Evolutionary conservation across 352 stramenopile genomes (phyloP).

Genomic region (Phytophthora sp.): DNA sequence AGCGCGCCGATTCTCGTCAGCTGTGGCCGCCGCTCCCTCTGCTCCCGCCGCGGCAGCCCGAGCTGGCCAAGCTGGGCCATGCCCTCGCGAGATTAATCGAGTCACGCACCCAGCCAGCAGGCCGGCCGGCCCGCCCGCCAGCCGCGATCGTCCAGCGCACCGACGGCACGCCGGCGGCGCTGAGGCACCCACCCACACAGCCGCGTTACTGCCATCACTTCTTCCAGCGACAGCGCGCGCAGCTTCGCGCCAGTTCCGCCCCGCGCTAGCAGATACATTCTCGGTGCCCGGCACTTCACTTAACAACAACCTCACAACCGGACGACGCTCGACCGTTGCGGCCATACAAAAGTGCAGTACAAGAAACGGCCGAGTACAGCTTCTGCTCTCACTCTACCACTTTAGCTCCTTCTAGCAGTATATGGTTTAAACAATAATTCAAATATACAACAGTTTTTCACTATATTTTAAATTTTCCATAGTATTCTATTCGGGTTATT

Average conservation of each 20-base stretch:
- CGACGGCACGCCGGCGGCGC: not conserved
- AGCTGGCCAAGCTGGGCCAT: slow-evolving; percentile 12
- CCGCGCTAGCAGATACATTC: slow-evolving; percentile 4
- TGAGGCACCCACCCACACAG: not conserved
- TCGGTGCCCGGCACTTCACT: slow-evolving; percentile 2
- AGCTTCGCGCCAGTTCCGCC: slow-evolving; percentile 9
- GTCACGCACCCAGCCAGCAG: not conserved
- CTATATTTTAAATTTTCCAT: no score
- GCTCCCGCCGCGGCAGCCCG: not conserved
- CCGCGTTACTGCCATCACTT: slow-evolving; percentile 12
- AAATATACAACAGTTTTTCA: no score
- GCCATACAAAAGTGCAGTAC: not conserved
- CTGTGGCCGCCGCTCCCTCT: slow-evolving; percentile 20
- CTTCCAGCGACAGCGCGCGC: slow-evolving; percentile 9
- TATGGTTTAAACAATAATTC: no score
- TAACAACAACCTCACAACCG: not conserved
- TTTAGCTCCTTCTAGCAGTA: no score
- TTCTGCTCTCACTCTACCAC: no score
- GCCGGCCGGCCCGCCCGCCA: not conserved
- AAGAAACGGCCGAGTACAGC: no score
- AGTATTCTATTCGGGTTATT: no score
- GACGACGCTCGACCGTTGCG: not conserved
- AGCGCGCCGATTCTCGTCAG: slow-evolving; percentile 5
- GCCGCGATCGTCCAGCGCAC: not conserved
- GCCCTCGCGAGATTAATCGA: slow-evolving; percentile 1